phyloP scores from a whole-genome alignment of 371 early-diverging fungal species.

The Syncephalastrum contaminatum region DNA sequence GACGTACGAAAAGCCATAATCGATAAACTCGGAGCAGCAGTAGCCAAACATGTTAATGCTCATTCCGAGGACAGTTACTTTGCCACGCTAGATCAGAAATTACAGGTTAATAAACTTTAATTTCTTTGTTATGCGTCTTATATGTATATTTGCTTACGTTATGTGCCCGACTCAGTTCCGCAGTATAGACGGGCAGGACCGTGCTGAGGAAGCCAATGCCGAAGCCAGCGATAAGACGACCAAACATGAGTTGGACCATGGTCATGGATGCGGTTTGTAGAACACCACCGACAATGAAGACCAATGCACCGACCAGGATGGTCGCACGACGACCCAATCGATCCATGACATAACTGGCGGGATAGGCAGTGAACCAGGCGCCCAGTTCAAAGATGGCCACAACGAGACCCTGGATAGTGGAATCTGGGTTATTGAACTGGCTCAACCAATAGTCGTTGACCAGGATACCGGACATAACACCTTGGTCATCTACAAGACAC shows the following conservation, averaged over 20 bases:
- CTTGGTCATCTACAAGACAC: slow-evolving; percentile 29
- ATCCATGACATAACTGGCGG: slow-evolving; percentile 40
- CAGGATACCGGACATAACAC: slow-evolving; percentile 38
- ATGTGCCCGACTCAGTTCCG: slow-evolving; percentile 48
- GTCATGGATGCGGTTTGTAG: slow-evolving; percentile 34
- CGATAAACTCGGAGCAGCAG: slow-evolving; percentile 39
- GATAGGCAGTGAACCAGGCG: slow-evolving; percentile 37
- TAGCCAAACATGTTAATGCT: slow-evolving; percentile 42
- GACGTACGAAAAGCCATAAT: slow-evolving; percentile 34
- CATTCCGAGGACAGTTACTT: slow-evolving; percentile 40
- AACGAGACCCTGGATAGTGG: slow-evolving; percentile 37
- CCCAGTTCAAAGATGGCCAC: slow-evolving; percentile 46
- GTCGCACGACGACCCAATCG: slow-evolving; percentile 42
- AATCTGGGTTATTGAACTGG: slow-evolving; percentile 25
- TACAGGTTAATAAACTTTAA: background rate
- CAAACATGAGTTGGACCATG: slow-evolving; percentile 32
- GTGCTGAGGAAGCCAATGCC: slow-evolving; percentile 51
- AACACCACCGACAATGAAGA: slow-evolving; percentile 49
- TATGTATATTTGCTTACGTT: slow-evolving; percentile 22
- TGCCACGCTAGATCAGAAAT: slow-evolving; percentile 23
- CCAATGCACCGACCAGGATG: slow-evolving; percentile 43
- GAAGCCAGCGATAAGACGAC: slow-evolving; percentile 48
- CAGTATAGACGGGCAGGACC: slow-evolving; percentile 48
- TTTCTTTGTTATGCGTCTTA: background rate
- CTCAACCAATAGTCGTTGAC: slow-evolving; percentile 37